Percentiles rank a stretch among this genome's conserved stretches.
Evolutionary conservation across 2,329 filamentous ascomycete genomes (phyloP).

Genomic region (Claviceps sp.): DNA sequence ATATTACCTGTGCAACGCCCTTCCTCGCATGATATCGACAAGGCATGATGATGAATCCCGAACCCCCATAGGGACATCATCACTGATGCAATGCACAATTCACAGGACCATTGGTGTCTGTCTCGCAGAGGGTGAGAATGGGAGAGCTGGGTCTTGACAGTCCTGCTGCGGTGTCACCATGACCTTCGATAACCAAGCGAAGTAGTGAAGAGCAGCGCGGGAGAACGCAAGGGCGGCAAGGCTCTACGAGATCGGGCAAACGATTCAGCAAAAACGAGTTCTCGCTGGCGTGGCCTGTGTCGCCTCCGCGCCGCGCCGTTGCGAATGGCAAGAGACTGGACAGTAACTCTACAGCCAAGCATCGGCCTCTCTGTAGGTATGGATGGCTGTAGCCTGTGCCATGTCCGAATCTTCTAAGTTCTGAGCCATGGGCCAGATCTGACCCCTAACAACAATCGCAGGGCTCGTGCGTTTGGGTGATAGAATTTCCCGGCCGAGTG

Average conservation of each 20-base stretch:
- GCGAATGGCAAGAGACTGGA: background rate
- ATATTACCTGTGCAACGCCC: background rate
- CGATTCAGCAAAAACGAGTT: slow-evolving; percentile 1
- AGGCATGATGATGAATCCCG: background rate
- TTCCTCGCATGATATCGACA: background rate
- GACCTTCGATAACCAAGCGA: background rate
- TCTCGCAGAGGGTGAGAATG: background rate
- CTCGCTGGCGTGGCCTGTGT: slow-evolving; percentile 1
- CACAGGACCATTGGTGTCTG: background rate
- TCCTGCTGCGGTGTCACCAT: background rate
- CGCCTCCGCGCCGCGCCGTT: background rate
- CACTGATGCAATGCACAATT: background rate
- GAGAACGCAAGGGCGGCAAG: background rate
- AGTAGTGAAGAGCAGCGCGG: background rate
- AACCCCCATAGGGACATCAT: background rate
- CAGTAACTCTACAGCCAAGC: background rate
- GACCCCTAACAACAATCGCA: background rate
- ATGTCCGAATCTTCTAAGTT: background rate
- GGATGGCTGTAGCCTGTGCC: background rate
- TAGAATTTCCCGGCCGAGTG: slow-evolving; percentile 4
- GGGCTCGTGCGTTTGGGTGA: background rate
- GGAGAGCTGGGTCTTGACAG: background rate
- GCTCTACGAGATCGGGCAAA: background rate
- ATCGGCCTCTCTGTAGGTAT: background rate
- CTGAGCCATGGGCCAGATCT: background rate